A percentile compares a stretch with the other conserved stretches of the same genome.
phyloP scores from a whole-genome alignment of 73 alveolate genomes.

The Stentor roeselii region DNA sequence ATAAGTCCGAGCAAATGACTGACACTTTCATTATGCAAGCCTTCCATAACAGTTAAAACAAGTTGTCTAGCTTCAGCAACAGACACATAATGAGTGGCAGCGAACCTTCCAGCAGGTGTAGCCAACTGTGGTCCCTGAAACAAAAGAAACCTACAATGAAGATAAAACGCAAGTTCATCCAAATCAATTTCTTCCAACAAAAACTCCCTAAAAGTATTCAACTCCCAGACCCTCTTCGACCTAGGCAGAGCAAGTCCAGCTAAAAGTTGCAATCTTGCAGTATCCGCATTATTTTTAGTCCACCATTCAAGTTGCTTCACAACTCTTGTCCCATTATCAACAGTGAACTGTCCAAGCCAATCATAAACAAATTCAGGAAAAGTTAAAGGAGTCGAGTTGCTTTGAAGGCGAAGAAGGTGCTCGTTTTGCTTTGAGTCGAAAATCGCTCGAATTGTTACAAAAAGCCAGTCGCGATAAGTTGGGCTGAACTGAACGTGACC shows the following conservation, averaged over 20 bases:
- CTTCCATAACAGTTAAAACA: conserved; percentile 30
- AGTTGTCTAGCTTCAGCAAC: conserved; percentile 28
- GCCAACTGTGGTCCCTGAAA: conserved; percentile 47
- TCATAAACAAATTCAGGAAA: conserved; percentile 54
- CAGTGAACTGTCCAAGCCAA: conserved; percentile 64
- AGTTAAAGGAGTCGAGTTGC: conserved; percentile 34
- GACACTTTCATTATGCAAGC: not conserved
- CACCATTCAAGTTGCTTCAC: conserved; percentile 51
- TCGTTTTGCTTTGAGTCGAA: conserved; percentile 47
- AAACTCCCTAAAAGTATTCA: conserved; percentile 28
- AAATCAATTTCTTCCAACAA: conserved; percentile 29
- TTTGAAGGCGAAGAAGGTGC: conserved; percentile 28
- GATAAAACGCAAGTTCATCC: conserved; percentile 47
- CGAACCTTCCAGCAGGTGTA: conserved; percentile 19
- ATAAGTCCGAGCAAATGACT: not conserved
- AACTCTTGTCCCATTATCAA: conserved; percentile 40
- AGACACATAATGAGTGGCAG: conserved; percentile 34
- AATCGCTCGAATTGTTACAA: conserved; percentile 51
- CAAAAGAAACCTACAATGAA: conserved; percentile 37
- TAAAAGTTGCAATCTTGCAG: conserved; percentile 37
- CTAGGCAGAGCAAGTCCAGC: conserved; percentile 29
- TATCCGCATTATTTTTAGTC: conserved; percentile 51
- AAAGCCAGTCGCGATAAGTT: conserved; percentile 55
- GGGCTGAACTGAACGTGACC: conserved; percentile 28
- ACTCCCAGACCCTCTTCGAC: conserved; percentile 26